phyloP scores from a whole-genome alignment of 2,329 filamentous ascomycete species.

The Chalaropsis thielavioides region DNA sequence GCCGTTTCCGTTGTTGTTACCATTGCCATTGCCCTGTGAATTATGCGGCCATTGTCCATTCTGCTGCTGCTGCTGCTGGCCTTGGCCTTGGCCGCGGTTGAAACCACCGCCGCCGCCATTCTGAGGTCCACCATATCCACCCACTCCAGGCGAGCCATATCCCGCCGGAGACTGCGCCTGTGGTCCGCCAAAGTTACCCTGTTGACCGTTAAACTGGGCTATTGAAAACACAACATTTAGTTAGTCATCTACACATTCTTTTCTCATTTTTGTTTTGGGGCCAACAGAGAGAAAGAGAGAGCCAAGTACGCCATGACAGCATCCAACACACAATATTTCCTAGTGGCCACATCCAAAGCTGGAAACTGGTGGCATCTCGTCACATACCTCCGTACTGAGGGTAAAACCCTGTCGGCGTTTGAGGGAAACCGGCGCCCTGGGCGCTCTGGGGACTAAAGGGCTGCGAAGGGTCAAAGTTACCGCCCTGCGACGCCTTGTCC shows the following conservation, averaged over 20 bases:
- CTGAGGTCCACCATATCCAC: slow-evolving; percentile 52
- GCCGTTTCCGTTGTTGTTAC: slow-evolving; percentile 5
- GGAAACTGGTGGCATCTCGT: background rate
- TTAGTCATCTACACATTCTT: slow-evolving; percentile 20
- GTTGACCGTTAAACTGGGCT: slow-evolving; percentile 49
- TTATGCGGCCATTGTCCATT: slow-evolving; percentile 41
- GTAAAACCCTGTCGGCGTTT: slow-evolving; percentile 70
- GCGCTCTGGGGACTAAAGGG: slow-evolving; percentile 59
- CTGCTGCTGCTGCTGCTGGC: slow-evolving; percentile 34
- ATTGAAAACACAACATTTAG: slow-evolving; percentile 18
- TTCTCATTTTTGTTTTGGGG: background rate
- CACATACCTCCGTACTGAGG: slow-evolving; percentile 76
- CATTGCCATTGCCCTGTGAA: slow-evolving; percentile 27
- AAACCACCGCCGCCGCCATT: slow-evolving; percentile 60
- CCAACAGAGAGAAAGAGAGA: background rate
- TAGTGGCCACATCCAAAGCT: background rate
- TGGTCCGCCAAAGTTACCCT: slow-evolving; percentile 49
- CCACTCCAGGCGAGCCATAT: slow-evolving; percentile 52
- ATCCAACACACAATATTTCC: background rate
- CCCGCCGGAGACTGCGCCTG: slow-evolving; percentile 43
- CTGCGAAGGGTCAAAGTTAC: slow-evolving; percentile 67
- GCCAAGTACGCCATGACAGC: background rate
- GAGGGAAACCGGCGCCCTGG: slow-evolving; percentile 58
- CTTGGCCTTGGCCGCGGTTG: slow-evolving; percentile 23
- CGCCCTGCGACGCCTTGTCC: slow-evolving; percentile 72